Base-by-base conservation (phyloP, 1,284 basidiomycete genomes). In the Ustanciosporium gigantosporum region DNA sequence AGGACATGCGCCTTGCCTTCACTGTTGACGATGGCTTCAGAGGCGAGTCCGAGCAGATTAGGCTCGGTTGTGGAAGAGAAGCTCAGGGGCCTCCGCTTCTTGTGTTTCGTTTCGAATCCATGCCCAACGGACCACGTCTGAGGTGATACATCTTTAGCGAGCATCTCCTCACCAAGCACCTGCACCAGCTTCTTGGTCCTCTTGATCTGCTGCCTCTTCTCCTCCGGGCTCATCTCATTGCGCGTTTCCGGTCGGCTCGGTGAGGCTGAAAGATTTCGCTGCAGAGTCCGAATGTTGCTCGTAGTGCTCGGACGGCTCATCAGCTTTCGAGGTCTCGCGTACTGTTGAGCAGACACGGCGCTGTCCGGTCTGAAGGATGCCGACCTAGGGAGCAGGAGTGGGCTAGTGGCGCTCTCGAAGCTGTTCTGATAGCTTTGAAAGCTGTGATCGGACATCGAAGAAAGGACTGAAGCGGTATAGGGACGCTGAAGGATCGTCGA, bases 121-220 rank as follows among this genome's bases (percentile, higher is more conserved):
- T 35, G 7, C 11, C 34, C 39, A 5, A 38, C 13, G 5, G 42
- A 39, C 5, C 38, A 36, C 14, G 46, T n/a, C 14, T 31, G 44
- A 14, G 16, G 31, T 20, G 43, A 27, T 11, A 21, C 14, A 31
- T 37, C 29, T 19, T 50, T 51, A 4, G 42, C 24, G 4, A 70
- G 53, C 46, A 68, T 55, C 44, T 71, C 68, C 17, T 58, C 58
- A 19, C 68, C 68, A 15, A 71, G 57, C 47, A 71, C 43, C 9
- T 60, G 46, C 3, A 61, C 52, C 21, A 71, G 66, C 51, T 71
- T 71, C 41, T 62, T 60, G 14, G 58, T 49, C 16, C 68, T 36
- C 11, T 49, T 49, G 16, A 71, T 49, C 25, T 68, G 66, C 17
- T 64, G 46, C 21, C 66, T 37, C 24, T 60, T 46, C 27, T 70